A percentile compares a stretch with the other conserved stretches of the same genome.
These are phyloP conservation scores for Emericellopsis atlantica DNA, from an alignment of 2,329 filamentous ascomycete genomes.

Conservation along the genomic window DNA sequence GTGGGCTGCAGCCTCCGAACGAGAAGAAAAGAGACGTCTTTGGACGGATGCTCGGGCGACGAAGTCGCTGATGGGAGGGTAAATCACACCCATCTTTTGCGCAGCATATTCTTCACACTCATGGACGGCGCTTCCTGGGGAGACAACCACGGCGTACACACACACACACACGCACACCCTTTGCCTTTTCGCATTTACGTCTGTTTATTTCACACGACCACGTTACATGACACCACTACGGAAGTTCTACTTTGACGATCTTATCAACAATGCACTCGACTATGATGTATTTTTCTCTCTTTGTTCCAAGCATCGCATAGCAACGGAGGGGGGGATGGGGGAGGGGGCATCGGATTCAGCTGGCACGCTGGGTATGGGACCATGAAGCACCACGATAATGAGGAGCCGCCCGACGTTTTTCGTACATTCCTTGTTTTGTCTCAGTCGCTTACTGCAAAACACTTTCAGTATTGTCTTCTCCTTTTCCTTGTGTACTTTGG, in stretches of 20 bases:
- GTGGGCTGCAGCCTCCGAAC: not conserved
- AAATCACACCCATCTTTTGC: not conserved
- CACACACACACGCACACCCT: not conserved
- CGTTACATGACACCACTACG: not conserved
- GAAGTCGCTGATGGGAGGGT: slow-evolving; percentile 5
- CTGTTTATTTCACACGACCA: not conserved
- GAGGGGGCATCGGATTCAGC: too few relatives aligned
- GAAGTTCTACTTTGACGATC: not conserved
- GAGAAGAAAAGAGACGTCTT: slow-evolving; percentile 20
- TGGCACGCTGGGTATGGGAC: too few relatives aligned
- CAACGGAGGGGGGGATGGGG: too few relatives aligned
- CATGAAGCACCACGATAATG: too few relatives aligned
- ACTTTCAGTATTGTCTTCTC: too few relatives aligned
- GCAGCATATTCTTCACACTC: not conserved
- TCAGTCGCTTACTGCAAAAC: too few relatives aligned
- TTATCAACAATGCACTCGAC: not conserved
- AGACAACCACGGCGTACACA: too few relatives aligned
- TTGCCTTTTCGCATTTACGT: not conserved
- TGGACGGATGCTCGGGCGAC: slow-evolving; percentile 22
- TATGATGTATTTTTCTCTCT: not conserved
- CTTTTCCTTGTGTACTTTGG: too few relatives aligned
- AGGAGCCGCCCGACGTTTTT: too few relatives aligned
- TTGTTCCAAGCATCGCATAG: too few relatives aligned
- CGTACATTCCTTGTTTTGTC: too few relatives aligned
- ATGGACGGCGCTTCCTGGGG: too few relatives aligned